Evolutionary conservation across 768 basidiomycete genomes (phyloP).

Genomic region (Tricholoma sp.): DNA sequence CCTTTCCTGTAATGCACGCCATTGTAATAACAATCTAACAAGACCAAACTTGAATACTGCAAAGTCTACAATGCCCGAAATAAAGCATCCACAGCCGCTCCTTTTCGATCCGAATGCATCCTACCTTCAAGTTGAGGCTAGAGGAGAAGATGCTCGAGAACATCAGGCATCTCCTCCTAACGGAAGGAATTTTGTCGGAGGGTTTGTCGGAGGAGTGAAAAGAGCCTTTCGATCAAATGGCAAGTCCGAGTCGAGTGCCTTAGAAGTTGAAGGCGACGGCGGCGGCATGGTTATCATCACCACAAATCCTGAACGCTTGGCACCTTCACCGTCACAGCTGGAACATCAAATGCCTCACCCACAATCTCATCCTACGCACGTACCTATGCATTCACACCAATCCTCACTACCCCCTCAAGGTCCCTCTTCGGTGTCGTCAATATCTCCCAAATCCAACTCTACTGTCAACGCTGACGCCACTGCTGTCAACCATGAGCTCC

Average conservation of each 20-base stretch:
- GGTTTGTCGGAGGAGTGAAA: slow-evolving; percentile 8
- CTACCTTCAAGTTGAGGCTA: slow-evolving; percentile 9
- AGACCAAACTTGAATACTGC: too few relatives aligned
- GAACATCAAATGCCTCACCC: neutral
- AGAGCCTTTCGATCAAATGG: slow-evolving; percentile 8
- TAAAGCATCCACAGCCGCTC: neutral
- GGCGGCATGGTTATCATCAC: neutral
- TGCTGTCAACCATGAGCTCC: slow-evolving; percentile 7
- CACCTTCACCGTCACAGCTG: neutral
- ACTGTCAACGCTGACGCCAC: slow-evolving; percentile 10
- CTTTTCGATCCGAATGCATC: slow-evolving; percentile 9
- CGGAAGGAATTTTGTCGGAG: slow-evolving; percentile 8
- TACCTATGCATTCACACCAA: neutral
- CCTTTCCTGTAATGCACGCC: slow-evolving; percentile 46
- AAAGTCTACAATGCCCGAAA: neutral
- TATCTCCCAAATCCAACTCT: slow-evolving; percentile 6
- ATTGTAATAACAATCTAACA: neutral
- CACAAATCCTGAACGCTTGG: neutral
- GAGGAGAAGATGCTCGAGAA: neutral
- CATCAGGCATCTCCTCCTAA: neutral
- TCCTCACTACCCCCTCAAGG: neutral
- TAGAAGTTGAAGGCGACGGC: slow-evolving; percentile 6
- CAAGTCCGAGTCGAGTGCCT: neutral
- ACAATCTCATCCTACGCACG: neutral
- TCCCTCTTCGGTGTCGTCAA: neutral